Conservation (phyloP, 148 eudicot species). For the Cornus kousa region DNA sequence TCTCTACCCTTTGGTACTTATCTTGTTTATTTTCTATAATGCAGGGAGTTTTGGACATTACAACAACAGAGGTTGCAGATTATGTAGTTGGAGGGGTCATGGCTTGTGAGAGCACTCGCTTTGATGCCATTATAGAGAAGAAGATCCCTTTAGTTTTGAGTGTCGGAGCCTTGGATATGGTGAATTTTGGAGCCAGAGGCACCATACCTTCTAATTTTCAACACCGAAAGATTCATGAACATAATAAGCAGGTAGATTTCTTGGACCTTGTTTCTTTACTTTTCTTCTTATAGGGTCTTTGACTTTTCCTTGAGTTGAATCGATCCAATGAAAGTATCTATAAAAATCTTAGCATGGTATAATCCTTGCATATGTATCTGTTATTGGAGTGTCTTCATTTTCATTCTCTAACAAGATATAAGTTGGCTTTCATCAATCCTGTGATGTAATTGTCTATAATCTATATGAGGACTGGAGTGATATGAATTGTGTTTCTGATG, state of each 20-base stretch:
- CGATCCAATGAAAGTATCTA: background rate
- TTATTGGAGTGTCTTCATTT: background rate
- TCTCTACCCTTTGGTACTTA: background rate
- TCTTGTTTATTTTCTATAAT: slow-evolving; percentile 6
- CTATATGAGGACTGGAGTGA: background rate
- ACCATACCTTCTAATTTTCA: slow-evolving; percentile 73
- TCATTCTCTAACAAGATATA: background rate
- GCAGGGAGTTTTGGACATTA: slow-evolving; percentile 95
- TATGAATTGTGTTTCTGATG: background rate
- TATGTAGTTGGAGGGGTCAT: slow-evolving; percentile 89
- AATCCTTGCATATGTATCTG: background rate
- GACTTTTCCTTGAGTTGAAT: background rate
- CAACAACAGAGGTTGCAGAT: slow-evolving; percentile 98
- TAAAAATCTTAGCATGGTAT: background rate
- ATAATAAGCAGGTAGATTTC: slow-evolving; percentile 75
- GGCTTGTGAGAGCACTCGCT: slow-evolving; percentile 92
- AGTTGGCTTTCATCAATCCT: background rate
- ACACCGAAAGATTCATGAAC: slow-evolving; percentile 67
- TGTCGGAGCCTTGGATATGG: slow-evolving; percentile 98
- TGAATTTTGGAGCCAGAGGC: slow-evolving; percentile 72
- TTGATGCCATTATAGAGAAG: slow-evolving; percentile 73
- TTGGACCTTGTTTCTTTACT: background rate
- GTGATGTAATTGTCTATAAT: background rate
- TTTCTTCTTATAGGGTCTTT: background rate
- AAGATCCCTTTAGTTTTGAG: slow-evolving; percentile 84